Evolutionary conservation across 1,139 yeast genomes (phyloP).

Genomic region (Zygosaccharomyces sapae): DNA sequence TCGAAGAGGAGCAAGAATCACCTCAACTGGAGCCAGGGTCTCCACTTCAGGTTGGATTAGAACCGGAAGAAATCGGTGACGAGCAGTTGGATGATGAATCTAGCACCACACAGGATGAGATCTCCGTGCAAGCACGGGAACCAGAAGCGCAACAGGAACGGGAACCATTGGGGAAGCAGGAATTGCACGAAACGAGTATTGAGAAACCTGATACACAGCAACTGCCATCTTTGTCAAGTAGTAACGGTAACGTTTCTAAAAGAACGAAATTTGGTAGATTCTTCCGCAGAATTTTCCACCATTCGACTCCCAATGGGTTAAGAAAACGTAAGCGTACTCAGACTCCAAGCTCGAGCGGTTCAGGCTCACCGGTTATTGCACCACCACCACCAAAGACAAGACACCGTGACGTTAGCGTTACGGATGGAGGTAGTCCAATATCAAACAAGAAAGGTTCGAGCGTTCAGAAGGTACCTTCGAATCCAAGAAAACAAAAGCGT

Average conservation of each 20-base stretch:
- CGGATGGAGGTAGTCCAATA: constrained; percentile 4
- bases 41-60: background rate
- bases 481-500: too few relatives aligned
- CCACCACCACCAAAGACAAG: constrained; percentile 5
- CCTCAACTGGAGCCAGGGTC: background rate
- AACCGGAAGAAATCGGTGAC: background rate
- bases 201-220: too few relatives aligned
- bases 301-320: constrained; percentile 1
- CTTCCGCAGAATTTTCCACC: too few relatives aligned
- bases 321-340: constrained; percentile 5
- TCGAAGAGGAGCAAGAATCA: background rate
- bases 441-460: background rate
- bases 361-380: constrained; percentile 2
- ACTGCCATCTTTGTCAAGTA: too few relatives aligned
- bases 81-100: background rate
- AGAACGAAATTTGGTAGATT: constrained; percentile 1
- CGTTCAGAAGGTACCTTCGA: background rate
- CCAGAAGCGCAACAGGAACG: background rate
- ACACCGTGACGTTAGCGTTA: constrained; percentile 1
- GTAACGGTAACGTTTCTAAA: background rate
- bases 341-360: background rate
- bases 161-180: background rate
- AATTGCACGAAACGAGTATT: too few relatives aligned
- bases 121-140: too few relatives aligned
- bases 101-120: too few relatives aligned